phyloP scores from a whole-genome alignment of 768 basidiomycete species.

The Gautieria morchelliformis region DNA sequence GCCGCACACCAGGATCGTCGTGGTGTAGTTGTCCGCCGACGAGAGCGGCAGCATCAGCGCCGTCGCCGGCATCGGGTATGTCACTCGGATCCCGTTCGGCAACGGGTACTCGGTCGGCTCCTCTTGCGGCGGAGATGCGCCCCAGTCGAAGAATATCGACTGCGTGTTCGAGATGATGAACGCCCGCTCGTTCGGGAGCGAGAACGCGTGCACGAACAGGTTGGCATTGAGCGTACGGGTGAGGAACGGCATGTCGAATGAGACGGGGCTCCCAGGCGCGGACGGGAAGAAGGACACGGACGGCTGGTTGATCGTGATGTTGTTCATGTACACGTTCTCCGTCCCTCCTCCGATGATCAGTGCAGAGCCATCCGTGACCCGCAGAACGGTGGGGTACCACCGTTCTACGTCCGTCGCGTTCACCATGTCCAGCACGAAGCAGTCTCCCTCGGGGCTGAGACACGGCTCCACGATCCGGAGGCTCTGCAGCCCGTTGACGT shows the following conservation, averaged over 20 bases:
- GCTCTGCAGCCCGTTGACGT: slow-evolving; percentile 14
- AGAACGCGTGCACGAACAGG: slow-evolving; percentile 14
- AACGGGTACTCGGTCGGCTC: slow-evolving; percentile 7
- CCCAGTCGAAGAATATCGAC: no score
- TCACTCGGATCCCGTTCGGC: slow-evolving; percentile 17
- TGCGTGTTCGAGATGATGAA: no score
- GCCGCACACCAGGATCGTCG: slow-evolving; percentile 9
- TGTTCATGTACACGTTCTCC: no score
- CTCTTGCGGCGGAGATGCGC: background rate
- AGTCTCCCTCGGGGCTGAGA: slow-evolving; percentile 8
- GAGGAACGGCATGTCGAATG: slow-evolving; percentile 11
- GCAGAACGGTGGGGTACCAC: slow-evolving; percentile 31
- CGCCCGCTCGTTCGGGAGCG: slow-evolving; percentile 10
- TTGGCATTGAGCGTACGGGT: no score
- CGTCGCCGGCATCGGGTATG: slow-evolving; percentile 5
- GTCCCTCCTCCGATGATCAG: no score
- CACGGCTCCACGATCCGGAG: slow-evolving; percentile 16
- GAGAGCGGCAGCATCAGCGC: slow-evolving; percentile 1
- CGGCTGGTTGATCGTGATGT: slow-evolving; percentile 10
- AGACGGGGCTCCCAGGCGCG: slow-evolving; percentile 12
- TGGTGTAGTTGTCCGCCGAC: slow-evolving; percentile 5
- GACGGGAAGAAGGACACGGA: slow-evolving; percentile 20
- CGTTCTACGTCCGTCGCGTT: slow-evolving; percentile 12
- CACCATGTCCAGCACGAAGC: background rate
- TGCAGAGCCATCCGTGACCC: no score